Conservation (phyloP, 1,284 basidiomycete genomes). For the Trametes pubescens region DNA sequence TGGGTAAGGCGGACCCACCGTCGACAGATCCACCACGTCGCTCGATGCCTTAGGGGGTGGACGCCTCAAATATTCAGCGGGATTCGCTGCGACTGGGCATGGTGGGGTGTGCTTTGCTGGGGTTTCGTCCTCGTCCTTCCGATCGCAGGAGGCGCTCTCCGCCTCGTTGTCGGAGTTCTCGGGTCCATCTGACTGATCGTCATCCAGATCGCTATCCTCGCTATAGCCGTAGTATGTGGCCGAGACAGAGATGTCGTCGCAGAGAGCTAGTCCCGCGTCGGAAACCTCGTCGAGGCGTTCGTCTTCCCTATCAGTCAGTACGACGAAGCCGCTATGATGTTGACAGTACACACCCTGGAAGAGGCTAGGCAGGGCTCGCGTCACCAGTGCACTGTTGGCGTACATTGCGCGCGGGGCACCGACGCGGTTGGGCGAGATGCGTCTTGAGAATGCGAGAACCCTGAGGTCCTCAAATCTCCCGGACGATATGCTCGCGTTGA, state of each 20-base stretch:
- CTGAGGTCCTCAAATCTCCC: constrained; percentile 19
- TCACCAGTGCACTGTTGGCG: constrained; percentile 16
- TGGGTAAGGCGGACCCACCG: too few relatives aligned
- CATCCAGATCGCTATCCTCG: constrained; percentile 27
- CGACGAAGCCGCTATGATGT: not conserved
- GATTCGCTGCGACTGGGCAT: too few relatives aligned
- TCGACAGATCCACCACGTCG: too few relatives aligned
- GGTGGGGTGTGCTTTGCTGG: not conserved
- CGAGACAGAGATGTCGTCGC: not conserved
- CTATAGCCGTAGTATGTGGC: constrained; percentile 9
- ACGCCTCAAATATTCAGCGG: too few relatives aligned
- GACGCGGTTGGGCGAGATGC: not conserved
- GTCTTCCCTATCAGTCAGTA: not conserved
- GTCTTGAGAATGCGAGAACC: constrained; percentile 12
- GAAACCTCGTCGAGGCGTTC: not conserved
- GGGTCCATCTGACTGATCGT: constrained; percentile 9
- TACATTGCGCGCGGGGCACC: not conserved
- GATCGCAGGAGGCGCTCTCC: not conserved
- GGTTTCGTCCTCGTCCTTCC: not conserved
- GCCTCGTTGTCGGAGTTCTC: constrained; percentile 7
- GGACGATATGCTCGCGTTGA: constrained; percentile 22
- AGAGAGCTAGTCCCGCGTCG: not conserved
- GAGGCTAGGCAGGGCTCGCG: not conserved
- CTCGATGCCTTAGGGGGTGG: too few relatives aligned
- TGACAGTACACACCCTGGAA: not conserved